Percentiles rank a stretch among this genome's conserved stretches.
Evolutionary conservation across 2,329 filamentous ascomycete species (phyloP).

Genomic region (Cadophora malorum): DNA sequence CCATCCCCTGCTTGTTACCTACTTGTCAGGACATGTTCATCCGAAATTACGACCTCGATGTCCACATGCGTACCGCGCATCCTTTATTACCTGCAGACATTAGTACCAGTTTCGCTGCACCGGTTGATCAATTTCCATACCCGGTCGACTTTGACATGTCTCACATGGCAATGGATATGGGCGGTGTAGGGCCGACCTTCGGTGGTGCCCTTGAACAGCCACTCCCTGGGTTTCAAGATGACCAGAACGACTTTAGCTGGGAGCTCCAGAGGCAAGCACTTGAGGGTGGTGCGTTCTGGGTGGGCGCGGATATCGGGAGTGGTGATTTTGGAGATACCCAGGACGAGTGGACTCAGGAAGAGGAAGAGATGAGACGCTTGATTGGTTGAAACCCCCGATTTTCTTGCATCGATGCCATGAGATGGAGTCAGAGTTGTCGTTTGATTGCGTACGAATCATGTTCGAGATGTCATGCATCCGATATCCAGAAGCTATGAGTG

Average conservation of each 20-base stretch:
- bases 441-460: constrained; percentile 3
- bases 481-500: not conserved
- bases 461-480: not conserved
- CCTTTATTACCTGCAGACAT: constrained; percentile 9
- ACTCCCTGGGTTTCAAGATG: constrained; percentile 10
- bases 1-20: constrained; percentile 57
- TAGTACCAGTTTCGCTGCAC: not conserved
- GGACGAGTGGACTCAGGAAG: constrained; percentile 38
- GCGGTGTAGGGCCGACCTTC: not conserved
- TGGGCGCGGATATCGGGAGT: constrained; percentile 36
- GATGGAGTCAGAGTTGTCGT: not conserved
- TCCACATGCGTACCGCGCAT: constrained; percentile 58
- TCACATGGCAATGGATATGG: not conserved
- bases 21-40: constrained; percentile 61
- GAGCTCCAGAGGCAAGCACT: constrained; percentile 37
- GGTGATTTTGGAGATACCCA: constrained; percentile 18
- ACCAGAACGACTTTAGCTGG: constrained; percentile 39
- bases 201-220: not conserved
- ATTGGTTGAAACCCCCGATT: constrained; percentile 34
- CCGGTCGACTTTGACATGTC: constrained; percentile 1
- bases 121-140: constrained; percentile 4
- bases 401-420: not conserved
- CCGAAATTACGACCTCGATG: constrained; percentile 61
- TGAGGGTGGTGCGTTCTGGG: constrained; percentile 40
- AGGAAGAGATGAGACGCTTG: constrained; percentile 42